Evolutionary conservation across 495 filamentous ascomycete species (phyloP).

Genomic region (Aspergillus indologenus): DNA sequence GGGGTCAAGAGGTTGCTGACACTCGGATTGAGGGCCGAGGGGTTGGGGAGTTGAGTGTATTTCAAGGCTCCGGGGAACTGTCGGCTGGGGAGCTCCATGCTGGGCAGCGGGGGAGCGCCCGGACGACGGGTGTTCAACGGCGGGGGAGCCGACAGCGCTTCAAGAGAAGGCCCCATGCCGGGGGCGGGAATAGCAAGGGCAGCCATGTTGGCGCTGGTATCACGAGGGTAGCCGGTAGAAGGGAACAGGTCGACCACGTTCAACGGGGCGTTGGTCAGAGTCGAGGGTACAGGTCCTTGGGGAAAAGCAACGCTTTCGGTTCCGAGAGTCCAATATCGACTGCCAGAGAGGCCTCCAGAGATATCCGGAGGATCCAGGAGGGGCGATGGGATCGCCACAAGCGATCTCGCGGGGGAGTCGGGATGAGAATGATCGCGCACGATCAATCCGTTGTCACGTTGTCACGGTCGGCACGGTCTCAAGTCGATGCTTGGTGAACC

Average conservation of each 20-base stretch:
- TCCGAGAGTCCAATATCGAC: constrained; percentile 42
- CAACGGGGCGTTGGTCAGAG: constrained; percentile 30
- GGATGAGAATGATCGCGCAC: constrained; percentile 9
- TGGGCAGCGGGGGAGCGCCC: constrained; percentile 57
- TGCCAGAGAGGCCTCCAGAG: constrained; percentile 38
- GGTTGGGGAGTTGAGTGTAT: constrained; percentile 41
- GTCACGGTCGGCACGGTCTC: background rate
- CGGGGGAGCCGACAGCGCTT: constrained; percentile 36
- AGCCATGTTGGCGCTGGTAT: constrained; percentile 40
- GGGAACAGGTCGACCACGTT: constrained; percentile 39
- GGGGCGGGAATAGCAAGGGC: constrained; percentile 43
- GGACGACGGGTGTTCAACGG: constrained; percentile 58
- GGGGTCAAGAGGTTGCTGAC: constrained; percentile 62
- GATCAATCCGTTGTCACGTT: background rate
- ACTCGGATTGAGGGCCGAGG: constrained; percentile 48
- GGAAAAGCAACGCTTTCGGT: constrained; percentile 26
- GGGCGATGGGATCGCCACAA: constrained; percentile 37
- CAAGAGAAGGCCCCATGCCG: constrained; percentile 46
- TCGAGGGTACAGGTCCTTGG: constrained; percentile 15
- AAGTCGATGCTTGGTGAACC: constrained; percentile 1
- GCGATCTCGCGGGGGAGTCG: constrained; percentile 21
- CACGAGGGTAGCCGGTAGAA: constrained; percentile 22
- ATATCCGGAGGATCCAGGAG: constrained; percentile 49
- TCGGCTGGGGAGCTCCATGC: constrained; percentile 61
- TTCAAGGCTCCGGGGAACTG: constrained; percentile 39